phyloP scores from a whole-genome alignment of 148 eudicot genomes.

The Rhododendron griersonianum region DNA sequence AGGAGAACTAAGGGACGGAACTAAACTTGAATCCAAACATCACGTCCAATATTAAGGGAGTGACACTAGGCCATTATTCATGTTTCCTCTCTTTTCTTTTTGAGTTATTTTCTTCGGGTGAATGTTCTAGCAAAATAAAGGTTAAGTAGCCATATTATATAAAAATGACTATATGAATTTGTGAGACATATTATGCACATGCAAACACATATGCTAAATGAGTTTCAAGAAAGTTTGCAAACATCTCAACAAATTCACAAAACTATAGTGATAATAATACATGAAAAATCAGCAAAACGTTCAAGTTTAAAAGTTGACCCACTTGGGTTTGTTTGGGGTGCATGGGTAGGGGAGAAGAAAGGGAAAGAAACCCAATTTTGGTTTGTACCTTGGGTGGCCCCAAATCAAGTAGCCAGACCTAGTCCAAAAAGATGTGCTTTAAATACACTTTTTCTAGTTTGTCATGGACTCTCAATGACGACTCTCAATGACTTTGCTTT shows the following conservation, averaged over 20 bases:
- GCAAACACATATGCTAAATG: background rate
- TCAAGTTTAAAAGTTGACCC: background rate
- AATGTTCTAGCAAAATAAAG: background rate
- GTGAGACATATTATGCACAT: no score
- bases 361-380: background rate
- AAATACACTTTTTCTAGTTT: background rate
- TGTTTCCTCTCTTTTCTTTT: background rate
- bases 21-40: background rate
- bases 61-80: no score
- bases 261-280: background rate
- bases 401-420: background rate
- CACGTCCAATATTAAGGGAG: background rate
- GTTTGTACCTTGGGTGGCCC: background rate
- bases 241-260: background rate
- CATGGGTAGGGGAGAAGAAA: background rate
- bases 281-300: background rate
- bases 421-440: constrained; percentile 3
- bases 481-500: background rate
- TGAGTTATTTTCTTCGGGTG: background rate
- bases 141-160: background rate
- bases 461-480: background rate
- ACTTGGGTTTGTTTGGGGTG: background rate
- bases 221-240: background rate
- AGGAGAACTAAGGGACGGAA: background rate
- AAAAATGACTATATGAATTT: background rate